Base-by-base conservation (phyloP, 306 rosid species). In the Lotus japonicus region DNA sequence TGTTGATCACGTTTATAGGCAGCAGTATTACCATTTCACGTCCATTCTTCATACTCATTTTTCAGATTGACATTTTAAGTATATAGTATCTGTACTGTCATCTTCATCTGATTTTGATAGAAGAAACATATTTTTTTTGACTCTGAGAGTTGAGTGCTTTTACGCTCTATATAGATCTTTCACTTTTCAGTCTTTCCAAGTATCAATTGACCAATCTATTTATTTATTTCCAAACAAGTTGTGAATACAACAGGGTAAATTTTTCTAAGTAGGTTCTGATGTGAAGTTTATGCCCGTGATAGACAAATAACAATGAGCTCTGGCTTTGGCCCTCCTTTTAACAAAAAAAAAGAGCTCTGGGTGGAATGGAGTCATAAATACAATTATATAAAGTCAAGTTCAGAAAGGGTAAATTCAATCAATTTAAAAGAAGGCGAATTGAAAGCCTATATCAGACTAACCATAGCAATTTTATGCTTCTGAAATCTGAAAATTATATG, bases 11-110 rank as follows among this genome's bases (percentile, higher is more conserved):
- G 15, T 54, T 59, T 58, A 58, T 66, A 58, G 66, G 48, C 42
- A 21, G 55, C 35, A 61, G 17, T 46, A 13, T 62, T 74, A 64
- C 19, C 61, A 69, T 65, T 49, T 62, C 42, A 48, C 17, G 49
- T 28, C 57, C 57, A 42, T 71, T 66, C 63, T 50, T 58, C 9
- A 23, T 36, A 74, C 58, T 49, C 11, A 12, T 64, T 56, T 42
- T 53, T 62, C 48, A 6, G 54, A 35, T 36, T 68, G 59, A 52
- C 26, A 17, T 55, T 56, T 7, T 28, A 58, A 39, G 7, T 36
- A 21, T 45, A 35, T 7, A 43, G 16, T n/a, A 15, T 64, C 36
- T 72, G 66, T 69, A 41, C 15, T 55, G 38, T 48, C 28, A 49
- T 60, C 33, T 66, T 50, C 52, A 28, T 64, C 26, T 74, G 42